Conservation (phyloP, 768 basidiomycete species). For the Thelephora aurantiotincta region DNA sequence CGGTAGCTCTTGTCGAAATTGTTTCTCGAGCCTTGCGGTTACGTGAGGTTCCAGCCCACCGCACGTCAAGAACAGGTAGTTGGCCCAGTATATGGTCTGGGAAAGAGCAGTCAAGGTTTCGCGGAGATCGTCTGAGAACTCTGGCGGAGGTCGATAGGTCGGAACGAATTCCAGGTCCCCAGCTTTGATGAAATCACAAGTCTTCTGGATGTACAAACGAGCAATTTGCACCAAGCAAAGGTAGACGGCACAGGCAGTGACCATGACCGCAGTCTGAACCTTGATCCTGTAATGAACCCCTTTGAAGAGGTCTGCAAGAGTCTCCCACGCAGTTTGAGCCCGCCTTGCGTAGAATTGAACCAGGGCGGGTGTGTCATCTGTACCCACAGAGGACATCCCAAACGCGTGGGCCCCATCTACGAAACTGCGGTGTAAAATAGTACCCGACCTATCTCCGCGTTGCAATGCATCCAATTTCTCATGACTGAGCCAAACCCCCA, state of each 20-base stretch:
- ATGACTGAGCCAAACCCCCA: not conserved
- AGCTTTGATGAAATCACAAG: not conserved
- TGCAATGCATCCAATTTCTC: not conserved
- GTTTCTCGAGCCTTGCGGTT: not conserved
- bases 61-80: not conserved
- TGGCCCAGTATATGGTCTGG: not conserved
- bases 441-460: not conserved
- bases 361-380: too few species aligned
- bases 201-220: not conserved
- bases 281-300: not conserved
- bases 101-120: not conserved
- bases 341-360: not conserved
- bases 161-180: not conserved
- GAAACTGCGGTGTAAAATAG: not conserved
- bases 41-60: not conserved
- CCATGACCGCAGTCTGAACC: not conserved
- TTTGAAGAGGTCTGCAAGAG: not conserved
- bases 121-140: not conserved
- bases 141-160: not conserved
- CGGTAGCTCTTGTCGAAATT: not conserved
- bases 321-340: not conserved
- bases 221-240: not conserved
- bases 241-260: not conserved
- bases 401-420: not conserved
- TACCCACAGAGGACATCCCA: not conserved